Percentiles rank a stretch among this genome's conserved stretches.
phyloP scores from a whole-genome alignment of 2,329 filamentous ascomycete genomes.

The Phialophora tarda region DNA sequence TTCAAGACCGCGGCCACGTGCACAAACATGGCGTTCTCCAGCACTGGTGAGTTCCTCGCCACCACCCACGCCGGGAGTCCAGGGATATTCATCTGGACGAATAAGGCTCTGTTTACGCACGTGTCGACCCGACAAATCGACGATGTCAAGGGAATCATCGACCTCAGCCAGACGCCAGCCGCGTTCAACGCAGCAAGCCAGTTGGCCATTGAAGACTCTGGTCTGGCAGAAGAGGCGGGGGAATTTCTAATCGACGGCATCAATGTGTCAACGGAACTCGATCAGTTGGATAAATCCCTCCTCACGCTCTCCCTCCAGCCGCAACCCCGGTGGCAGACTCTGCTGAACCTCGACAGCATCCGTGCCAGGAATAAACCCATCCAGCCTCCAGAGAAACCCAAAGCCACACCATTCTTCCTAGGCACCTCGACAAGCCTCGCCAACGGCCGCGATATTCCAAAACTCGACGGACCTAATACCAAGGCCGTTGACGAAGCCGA shows the following conservation, averaged over 20 bases:
- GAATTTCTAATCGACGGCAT: constrained; percentile 53
- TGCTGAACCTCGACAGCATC: constrained; percentile 90
- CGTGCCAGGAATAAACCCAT: constrained; percentile 91
- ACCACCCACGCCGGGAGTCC: constrained; percentile 81
- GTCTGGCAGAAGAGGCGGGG: constrained; percentile 47
- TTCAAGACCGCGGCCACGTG: constrained; percentile 80
- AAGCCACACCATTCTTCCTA: constrained; percentile 95
- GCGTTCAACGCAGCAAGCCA: constrained; percentile 76
- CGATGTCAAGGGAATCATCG: constrained; percentile 72
- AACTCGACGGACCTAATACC: constrained; percentile 40
- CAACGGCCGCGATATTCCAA: constrained; percentile 25
- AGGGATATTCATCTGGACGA: constrained; percentile 95
- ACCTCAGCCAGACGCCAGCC: constrained; percentile 64
- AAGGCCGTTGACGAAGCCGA: constrained; percentile 51
- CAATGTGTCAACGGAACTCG: constrained; percentile 60
- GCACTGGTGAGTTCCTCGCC: constrained; percentile 91
- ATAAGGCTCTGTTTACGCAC: constrained; percentile 87
- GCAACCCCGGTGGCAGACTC: constrained; percentile 89
- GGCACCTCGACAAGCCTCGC: constrained; percentile 61
- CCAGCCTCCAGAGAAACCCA: constrained; percentile 86
- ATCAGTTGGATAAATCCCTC: constrained; percentile 81
- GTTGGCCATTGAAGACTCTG: constrained; percentile 66
- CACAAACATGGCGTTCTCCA: constrained; percentile 84
- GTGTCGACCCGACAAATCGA: constrained; percentile 84
- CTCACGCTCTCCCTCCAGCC: constrained; percentile 89